Percentiles rank a stretch among this genome's conserved stretches.
phyloP scores from a whole-genome alignment of 371 early-diverging fungal genomes.

The Capillidium heterosporum region DNA sequence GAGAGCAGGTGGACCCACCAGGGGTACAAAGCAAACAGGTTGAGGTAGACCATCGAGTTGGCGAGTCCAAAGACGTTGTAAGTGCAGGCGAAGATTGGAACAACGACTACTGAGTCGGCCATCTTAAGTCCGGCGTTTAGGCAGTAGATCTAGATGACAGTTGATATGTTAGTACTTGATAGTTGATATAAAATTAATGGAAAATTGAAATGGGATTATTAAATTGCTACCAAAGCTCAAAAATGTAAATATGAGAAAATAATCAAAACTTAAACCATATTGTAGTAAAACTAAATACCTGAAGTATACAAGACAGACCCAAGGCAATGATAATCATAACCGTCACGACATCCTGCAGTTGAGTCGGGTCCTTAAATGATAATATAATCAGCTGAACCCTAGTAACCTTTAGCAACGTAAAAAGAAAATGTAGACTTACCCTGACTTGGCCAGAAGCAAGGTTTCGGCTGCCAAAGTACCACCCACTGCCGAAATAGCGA shows the following conservation, averaged over 20 bases:
- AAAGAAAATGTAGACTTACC: too few relatives aligned
- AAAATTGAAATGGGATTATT: background rate
- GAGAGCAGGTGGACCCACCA: constrained; percentile 35
- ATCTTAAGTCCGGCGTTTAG: constrained; percentile 41
- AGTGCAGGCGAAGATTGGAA: constrained; percentile 48
- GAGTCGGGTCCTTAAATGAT: background rate
- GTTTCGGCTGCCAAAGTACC: constrained; percentile 45
- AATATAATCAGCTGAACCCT: constrained; percentile 11
- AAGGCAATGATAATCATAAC: background rate
- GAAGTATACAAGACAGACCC: background rate
- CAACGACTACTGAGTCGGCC: constrained; percentile 41
- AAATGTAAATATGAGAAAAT: background rate
- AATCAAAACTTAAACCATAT: background rate
- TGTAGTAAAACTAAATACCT: background rate
- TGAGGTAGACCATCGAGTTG: constrained; percentile 41
- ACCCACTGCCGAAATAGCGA: constrained; percentile 39
- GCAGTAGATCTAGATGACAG: constrained; percentile 23
- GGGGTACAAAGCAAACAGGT: constrained; percentile 31
- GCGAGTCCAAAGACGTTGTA: constrained; percentile 42
- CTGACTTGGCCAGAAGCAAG: constrained; percentile 35
- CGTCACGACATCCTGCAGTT: background rate
- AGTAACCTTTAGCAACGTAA: too few relatives aligned
- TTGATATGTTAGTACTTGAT: too few relatives aligned
- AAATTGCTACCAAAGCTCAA: background rate
- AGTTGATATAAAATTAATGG: constrained; percentile 11